These are phyloP conservation scores for Thelonectria blattea DNA, from an alignment of 2,329 filamentous ascomycete species.

Conservation along the genomic window DNA sequence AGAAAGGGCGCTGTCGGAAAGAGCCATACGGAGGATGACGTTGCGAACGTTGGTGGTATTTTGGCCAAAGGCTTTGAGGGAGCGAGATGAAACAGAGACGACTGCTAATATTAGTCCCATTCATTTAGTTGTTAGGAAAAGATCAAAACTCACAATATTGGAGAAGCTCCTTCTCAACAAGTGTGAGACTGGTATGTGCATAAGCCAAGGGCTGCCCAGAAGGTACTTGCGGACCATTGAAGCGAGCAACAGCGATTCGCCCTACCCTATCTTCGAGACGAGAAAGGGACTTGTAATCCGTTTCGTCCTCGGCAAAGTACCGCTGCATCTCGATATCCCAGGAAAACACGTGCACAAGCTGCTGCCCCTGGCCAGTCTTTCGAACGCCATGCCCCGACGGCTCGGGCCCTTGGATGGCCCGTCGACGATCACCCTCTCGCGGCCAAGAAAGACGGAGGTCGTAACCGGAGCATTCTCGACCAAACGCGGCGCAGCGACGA, in stretches of 20 bases:
- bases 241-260: not conserved
- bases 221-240: not conserved
- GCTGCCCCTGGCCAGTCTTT: not conserved
- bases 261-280: not conserved
- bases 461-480: conserved; percentile 22
- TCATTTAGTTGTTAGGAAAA: accelerated
- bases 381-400: not conserved
- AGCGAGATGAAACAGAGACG: conserved; percentile 22
- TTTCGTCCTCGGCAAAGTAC: not conserved
- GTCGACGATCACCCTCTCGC: conserved; percentile 10
- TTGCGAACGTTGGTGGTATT: conserved; percentile 18
- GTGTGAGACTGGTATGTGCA: conserved; percentile 28
- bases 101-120: conserved; percentile 16
- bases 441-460: conserved; percentile 29
- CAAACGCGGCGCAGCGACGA: conserved; percentile 12
- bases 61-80: conserved; percentile 23
- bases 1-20: conserved; percentile 8
- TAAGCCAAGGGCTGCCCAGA: not conserved
- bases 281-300: not conserved
- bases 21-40: conserved; percentile 26
- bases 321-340: conserved; percentile 25
- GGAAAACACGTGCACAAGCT: conserved; percentile 20
- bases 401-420: conserved; percentile 19
- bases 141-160: conserved; percentile 29
- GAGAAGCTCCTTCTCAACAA: conserved; percentile 11